Conservation (phyloP, 139 green algal species). For the Chlamydomonas incerta region DNA sequence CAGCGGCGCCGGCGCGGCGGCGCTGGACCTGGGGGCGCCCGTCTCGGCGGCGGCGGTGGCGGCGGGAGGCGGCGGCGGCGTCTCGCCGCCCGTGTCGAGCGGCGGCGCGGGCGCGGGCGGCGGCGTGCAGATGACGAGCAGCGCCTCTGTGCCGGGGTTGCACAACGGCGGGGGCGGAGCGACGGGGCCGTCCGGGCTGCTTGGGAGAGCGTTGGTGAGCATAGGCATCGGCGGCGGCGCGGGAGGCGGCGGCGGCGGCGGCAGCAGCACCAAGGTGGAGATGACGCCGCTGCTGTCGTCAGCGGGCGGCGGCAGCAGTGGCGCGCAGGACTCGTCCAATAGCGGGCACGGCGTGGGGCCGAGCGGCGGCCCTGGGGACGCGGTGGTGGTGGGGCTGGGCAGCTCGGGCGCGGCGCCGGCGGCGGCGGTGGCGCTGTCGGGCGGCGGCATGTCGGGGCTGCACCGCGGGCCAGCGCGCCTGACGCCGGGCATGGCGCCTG, state of each 20-base stretch:
- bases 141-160: not conserved
- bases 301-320: too few relatives aligned
- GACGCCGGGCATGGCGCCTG: not conserved
- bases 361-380: not conserved
- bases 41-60: not conserved
- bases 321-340: too few relatives aligned
- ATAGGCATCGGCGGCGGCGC: not conserved
- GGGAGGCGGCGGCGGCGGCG: not conserved
- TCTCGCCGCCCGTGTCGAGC: not conserved
- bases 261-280: not conserved
- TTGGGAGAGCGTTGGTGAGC: not conserved
- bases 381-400: not conserved
- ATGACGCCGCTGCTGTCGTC: constrained; percentile 1
- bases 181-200: not conserved
- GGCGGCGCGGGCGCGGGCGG: too few relatives aligned
- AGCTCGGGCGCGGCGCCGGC: not conserved
- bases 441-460: constrained; percentile 9
- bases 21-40: not conserved
- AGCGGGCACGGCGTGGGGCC: not conserved
- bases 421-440: constrained; percentile 18
- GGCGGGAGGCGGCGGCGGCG: not conserved
- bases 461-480: not conserved
- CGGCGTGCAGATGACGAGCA: not conserved
- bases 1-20: too few relatives aligned
- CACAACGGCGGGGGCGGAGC: not conserved